Evolutionary conservation across 1,284 basidiomycete genomes (phyloP), one percentile per base, ranked within the genome.

Genomic region (Ceratobasidium sp.): DNA sequence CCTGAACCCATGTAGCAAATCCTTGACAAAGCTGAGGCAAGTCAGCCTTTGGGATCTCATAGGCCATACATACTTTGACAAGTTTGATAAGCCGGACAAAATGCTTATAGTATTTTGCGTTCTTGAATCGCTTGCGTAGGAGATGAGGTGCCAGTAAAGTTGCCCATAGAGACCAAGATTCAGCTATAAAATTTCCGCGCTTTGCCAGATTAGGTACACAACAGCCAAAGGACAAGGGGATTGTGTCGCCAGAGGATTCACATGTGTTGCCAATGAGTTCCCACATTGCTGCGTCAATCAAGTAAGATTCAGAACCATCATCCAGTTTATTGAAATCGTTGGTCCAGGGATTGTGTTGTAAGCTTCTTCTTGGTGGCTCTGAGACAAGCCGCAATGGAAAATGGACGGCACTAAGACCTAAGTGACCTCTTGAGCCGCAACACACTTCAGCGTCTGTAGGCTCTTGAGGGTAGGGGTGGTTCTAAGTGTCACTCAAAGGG

Each of bases 1-100:
- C n/a, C n/a, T n/a, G 1, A 0, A 84, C 82, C 82, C 82, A 85
- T 3, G 70, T 17, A 0, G 74, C 70, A 62, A 84, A 80, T 0
- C 79, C 80, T 1, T 53, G 20, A 1, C 76, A 64, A 1, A 85
- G 47, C 1, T 67, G 49, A 0, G 75, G 68, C 10, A 83, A 72
- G n/a, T 84, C 79, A 0, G 71, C 73, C 0, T 68, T 10, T 0
- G 76, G 75, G 17, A 83, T 75, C 65, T 80, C 76, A 55, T 81
- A 82, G 82, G 75, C 0, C 83, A 75, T 68, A 81, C 67, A 69
- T 5, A 50, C 15, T 15, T 53, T 84, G 45, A 31, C 47, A 69
- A n/a, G n/a, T n/a, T n/a, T n/a, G n/a, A n/a, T n/a, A n/a, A n/a
- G n/a, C n/a, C n/a, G n/a, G n/a, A n/a, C n/a, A n/a, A n/a, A n/a